Evolutionary conservation across 176 grass and related monocot species (phyloP), one percentile per base, ranked within the genome.

Genomic region (Triticum aestivum): DNA sequence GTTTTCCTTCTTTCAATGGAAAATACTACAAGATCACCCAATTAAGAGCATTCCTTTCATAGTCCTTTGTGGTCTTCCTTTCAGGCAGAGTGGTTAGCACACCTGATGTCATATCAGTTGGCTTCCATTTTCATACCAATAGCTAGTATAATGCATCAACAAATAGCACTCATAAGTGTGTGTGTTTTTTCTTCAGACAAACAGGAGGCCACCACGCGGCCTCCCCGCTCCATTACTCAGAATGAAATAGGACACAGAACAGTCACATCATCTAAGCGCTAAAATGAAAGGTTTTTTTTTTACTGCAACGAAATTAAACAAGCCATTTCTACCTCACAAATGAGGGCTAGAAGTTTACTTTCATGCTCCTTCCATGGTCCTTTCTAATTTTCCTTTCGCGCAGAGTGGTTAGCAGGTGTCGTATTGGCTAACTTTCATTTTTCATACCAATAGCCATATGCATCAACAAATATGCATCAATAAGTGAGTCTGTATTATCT

Each of bases 341-440:
- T 6, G 15, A 7, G 15, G 5, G 51, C 51, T 54, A 54, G 51
- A 54, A 54, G 51, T 54, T 18, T 54, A 6, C 38, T 84, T 32
- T 76, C 24, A 47, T 59, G 11, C 3, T 49, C 3, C 37, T 84
- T 29, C 63, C 24, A 64, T 39, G 20, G 6, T 32, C 61, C 8
- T 5, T 41, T 12, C 23, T 4, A 21, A 21, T 59, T 41, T 72
- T 58, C 12, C 38, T 61, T 72, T 37, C 8, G 21, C 2, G 52
- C 5, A 27, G 3, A 82, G 11, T 54, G 4, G 42, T 75, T 75
- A 87, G 38, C 27, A 77, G 24, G 47, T 15, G 42, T 45, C 79
- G 24, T 56, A 66, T 69, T 21, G 62, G 15, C 45, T 88, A 38
- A 9, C 73, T 42, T 69, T 44, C 37, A 24, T 70, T 82, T 82